These are phyloP conservation scores for Cenchrus fungigraminus DNA, from an alignment of 176 grass and related monocot species.

Conservation along the genomic window DNA sequence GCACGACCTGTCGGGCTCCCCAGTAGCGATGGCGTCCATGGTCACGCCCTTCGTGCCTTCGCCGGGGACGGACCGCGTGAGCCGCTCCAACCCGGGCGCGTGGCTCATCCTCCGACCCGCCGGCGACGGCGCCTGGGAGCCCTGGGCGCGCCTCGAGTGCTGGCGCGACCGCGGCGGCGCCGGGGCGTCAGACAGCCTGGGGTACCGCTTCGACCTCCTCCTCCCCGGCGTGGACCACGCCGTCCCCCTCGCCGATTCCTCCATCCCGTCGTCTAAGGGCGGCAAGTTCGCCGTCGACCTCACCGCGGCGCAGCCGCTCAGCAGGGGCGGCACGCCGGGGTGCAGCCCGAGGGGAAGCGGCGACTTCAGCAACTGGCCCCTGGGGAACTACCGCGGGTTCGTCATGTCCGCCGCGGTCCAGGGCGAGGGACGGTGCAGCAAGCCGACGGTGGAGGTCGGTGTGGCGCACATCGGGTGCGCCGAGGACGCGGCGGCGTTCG, in stretches of 20 bases:
- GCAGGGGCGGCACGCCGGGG: constrained; percentile 59
- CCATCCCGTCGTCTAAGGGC: constrained; percentile 64
- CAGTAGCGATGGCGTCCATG: constrained; percentile 94
- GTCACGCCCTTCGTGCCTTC: constrained; percentile 95
- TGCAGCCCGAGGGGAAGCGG: constrained; percentile 90
- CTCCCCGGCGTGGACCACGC: constrained; percentile 60
- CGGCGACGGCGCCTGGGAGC: constrained; percentile 88
- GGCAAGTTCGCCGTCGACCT: constrained; percentile 95
- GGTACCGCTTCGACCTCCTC: constrained; percentile 87
- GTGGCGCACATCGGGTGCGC: constrained; percentile 79
- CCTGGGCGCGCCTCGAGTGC: constrained; percentile 89
- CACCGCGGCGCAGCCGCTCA: constrained; percentile 60
- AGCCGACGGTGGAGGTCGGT: constrained; percentile 74
- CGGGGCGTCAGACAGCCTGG: constrained; percentile 64
- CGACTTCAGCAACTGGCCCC: constrained; percentile 74
- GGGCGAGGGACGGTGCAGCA: constrained; percentile 67
- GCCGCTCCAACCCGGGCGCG: constrained; percentile 88
- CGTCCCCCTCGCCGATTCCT: constrained; percentile 64
- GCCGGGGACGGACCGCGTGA: constrained; percentile 74
- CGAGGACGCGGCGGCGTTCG: constrained; percentile 93
- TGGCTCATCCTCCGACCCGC: constrained; percentile 90
- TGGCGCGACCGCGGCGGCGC: constrained; percentile 88
- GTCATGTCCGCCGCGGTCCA: constrained; percentile 79
- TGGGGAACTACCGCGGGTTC: constrained; percentile 81
- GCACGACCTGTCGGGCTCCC: constrained; percentile 91